Base-by-base conservation (phyloP, 192 early-diverging fungal species). In the Umbelopsis ramanniana region DNA sequence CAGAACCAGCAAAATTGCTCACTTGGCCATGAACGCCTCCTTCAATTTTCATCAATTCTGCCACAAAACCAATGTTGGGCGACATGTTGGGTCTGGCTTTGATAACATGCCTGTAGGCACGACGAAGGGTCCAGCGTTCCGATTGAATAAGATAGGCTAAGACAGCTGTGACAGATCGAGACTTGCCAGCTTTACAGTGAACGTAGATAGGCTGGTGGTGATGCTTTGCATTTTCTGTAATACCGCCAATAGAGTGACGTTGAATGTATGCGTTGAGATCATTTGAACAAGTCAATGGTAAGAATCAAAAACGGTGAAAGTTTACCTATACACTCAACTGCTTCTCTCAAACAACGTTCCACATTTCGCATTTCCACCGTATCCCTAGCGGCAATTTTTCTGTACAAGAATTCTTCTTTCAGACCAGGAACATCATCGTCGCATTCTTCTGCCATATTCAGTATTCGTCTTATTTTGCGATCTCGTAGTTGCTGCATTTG, bases 361-460 rank as follows among this genome's bases (percentile, higher is more conserved):
- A 91, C 78, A 57, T 93, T 89, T 52, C 88, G 82, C 69, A 81
- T 77, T 46, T 93, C 91, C 3, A 91, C 87, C 66, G 86, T 87
- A 76, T 93, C 92, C 50, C 88, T 77, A 57, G 82, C 60, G 43
- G 76, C 74, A 76, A 90, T 80, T 73, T 80, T 83, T 76, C 74
- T 75, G 57, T 86, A 86, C 17, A 60, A 29, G 17, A 76, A 40
- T 7, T 66, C 71, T 12, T 76, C 45, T 8, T 69, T 50, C 23
- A 76, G 70, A 40, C 81, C 76, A 43, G 77, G 68, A 22, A 82
- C 81, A 50, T 72, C 72, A 72, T 89, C 84, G 5, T 84, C 50
- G 46, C 91, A 88, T 73, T 93, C 91, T 46, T 76, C 82, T 4
- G 92, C 92, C 90, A 93, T 89, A 74, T 93, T 93, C 12, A 93